Evolutionary conservation across 805 yeast genomes (phyloP), one percentile per base, ranked within the genome.

Genomic region (Kodamaea jinghongensis): DNA sequence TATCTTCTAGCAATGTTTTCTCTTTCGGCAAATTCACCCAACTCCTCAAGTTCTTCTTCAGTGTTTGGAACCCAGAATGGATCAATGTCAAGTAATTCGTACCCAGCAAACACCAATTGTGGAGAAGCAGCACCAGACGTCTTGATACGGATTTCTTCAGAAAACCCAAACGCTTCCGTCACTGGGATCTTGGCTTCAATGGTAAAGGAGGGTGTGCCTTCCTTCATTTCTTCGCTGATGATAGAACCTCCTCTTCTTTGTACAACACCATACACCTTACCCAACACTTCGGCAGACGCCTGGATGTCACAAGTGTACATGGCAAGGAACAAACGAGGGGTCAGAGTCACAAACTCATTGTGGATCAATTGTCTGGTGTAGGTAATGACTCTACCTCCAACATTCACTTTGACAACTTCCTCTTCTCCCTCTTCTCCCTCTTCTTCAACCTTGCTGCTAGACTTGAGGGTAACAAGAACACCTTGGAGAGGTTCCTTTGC

Each of bases 11-110:
- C 98, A 47, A 90, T 70, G 55, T 93, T 93, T 54, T 88, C 98
- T 52, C 86, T 76, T 51, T 93, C 99, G 1, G 96, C 95, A 49
- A 78, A 76, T 47, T 87, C 96, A 17, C 99, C 99, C 32, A 87
- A 68, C 43, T 88, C 95, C 58, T 93, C 98, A 33, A 93, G 63
- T 60, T 93, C 99, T 59, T 89, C 97, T 52, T 87, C 97, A 0
- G 99, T 93, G 2, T 93, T 86, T 10, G 99, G 99, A 11, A 93
- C 96, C 99, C 99, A 93, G 71, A 86, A 93, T 32, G 99, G 99
- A 69, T 93, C 98, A 49, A 84, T 77, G 48, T 89, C 95, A 37
- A 91, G 77, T 47, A 82, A 68, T 53, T 89, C 93, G 58, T 77
- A 93, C 1, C 98, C 98, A 20, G 85, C 76, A 54, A 91, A 93